Conservation (phyloP, 2,329 filamentous ascomycete genomes). For the Cryoendolithus antarcticus region DNA sequence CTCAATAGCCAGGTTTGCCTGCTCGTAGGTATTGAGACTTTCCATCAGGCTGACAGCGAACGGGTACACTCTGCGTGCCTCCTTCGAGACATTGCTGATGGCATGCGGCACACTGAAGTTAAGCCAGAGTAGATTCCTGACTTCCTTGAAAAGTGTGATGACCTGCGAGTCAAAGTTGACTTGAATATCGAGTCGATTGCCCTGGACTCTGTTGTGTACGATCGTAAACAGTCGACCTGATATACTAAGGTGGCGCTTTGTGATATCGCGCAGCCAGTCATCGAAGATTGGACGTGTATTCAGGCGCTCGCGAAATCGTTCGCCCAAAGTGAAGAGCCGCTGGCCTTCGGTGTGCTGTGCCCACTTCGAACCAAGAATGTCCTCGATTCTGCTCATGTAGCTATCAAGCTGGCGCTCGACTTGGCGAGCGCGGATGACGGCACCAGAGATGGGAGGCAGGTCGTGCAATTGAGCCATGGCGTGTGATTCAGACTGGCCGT, state of each 20-base stretch:
- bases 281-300: constrained; percentile 90
- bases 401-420: constrained; percentile 91
- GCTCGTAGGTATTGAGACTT: constrained; percentile 84
- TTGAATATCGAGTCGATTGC: constrained; percentile 72
- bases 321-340: constrained; percentile 82
- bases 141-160: constrained; percentile 97
- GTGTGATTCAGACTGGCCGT: constrained; percentile 93
- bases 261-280: constrained; percentile 85
- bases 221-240: constrained; percentile 87
- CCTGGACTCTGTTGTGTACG: constrained; percentile 73
- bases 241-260: constrained; percentile 78
- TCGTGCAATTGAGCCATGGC: constrained; percentile 97
- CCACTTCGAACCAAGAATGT: constrained; percentile 92
- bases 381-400: constrained; percentile 99
- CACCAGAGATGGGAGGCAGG: constrained; percentile 86
- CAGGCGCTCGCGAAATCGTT: constrained; percentile 89
- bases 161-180: constrained; percentile 98
- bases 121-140: constrained; percentile 88
- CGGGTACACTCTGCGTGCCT: constrained; percentile 96
- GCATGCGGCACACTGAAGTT: constrained; percentile 89
- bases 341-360: constrained; percentile 87
- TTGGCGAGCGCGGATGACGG: constrained; percentile 94
- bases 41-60: constrained; percentile 98
- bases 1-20: constrained; percentile 72
- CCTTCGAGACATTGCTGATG: constrained; percentile 91